These are phyloP conservation scores for Neopestalotiopsis sp. DNA, from an alignment of 2,329 filamentous ascomycete genomes.

Conservation along the genomic window DNA sequence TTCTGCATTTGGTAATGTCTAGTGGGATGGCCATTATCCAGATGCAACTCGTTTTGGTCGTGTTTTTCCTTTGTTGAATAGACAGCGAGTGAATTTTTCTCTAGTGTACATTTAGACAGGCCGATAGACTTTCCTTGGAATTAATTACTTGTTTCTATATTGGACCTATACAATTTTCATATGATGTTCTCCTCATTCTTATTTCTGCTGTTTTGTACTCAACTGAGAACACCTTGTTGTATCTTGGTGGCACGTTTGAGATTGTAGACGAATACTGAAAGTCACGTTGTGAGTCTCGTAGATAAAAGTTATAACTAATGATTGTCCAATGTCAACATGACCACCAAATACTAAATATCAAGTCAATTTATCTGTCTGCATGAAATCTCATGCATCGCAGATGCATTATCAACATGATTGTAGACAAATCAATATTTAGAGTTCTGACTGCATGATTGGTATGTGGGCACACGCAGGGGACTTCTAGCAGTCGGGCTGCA, in stretches of 20 bases:
- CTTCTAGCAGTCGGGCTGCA: not conserved
- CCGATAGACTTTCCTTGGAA: not conserved
- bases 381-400: not conserved
- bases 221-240: too few relatives aligned
- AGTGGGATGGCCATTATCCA: not conserved
- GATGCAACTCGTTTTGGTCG: not conserved
- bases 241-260: too few relatives aligned
- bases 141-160: not conserved
- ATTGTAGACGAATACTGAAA: too few relatives aligned
- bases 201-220: not conserved
- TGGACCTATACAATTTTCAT: not conserved
- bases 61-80: not conserved
- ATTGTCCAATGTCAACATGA: too few relatives aligned
- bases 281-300: too few relatives aligned
- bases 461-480: not conserved
- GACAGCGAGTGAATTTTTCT: not conserved
- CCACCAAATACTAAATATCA: too few relatives aligned
- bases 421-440: not conserved
- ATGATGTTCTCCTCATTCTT: not conserved
- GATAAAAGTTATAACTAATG: too few relatives aligned
- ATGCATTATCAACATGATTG: not conserved
- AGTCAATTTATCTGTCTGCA: too few relatives aligned
- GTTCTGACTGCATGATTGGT: not conserved
- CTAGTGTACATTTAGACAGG: not conserved
- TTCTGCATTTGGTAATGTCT: not conserved